Evolutionary conservation across 768 basidiomycete genomes (phyloP).

Genomic region (Mycena polygramma): DNA sequence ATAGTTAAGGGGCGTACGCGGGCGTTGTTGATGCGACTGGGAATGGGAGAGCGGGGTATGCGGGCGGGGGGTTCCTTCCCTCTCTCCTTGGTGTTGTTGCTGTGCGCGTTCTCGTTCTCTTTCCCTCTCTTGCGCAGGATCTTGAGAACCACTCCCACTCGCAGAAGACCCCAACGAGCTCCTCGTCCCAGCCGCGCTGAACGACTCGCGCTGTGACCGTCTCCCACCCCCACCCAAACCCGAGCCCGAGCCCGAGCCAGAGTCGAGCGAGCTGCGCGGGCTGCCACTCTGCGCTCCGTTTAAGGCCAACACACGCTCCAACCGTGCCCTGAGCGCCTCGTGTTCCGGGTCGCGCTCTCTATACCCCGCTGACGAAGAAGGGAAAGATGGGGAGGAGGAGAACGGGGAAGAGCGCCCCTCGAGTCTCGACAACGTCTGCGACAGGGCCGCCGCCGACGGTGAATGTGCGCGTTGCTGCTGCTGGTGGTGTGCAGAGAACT

Average conservation of each 20-base stretch:
- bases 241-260: too few species aligned
- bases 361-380: too few species aligned
- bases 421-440: conserved; percentile 29
- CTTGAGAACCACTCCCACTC: neutral
- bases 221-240: conserved; percentile 24
- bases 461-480: neutral
- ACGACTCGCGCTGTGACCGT: conserved; percentile 17
- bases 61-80: neutral
- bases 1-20: neutral
- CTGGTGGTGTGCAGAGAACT: conserved; percentile 13
- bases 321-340: conserved; percentile 63
- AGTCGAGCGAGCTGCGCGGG: too few species aligned
- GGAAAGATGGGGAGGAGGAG: too few species aligned
- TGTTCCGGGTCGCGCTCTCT: conserved; percentile 60
- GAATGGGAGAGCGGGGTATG: neutral
- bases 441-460: neutral
- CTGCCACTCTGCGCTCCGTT: too few species aligned
- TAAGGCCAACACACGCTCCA: conserved; percentile 63
- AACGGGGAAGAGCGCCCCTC: conserved; percentile 20
- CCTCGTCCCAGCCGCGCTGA: neutral
- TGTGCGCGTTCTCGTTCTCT: neutral
- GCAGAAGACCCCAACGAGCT: conserved; percentile 2
- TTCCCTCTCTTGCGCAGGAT: neutral
- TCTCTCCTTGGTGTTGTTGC: neutral
- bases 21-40: neutral